Conservation (phyloP, 2,329 filamentous ascomycete genomes). For the Paramyrothecium sp. region DNA sequence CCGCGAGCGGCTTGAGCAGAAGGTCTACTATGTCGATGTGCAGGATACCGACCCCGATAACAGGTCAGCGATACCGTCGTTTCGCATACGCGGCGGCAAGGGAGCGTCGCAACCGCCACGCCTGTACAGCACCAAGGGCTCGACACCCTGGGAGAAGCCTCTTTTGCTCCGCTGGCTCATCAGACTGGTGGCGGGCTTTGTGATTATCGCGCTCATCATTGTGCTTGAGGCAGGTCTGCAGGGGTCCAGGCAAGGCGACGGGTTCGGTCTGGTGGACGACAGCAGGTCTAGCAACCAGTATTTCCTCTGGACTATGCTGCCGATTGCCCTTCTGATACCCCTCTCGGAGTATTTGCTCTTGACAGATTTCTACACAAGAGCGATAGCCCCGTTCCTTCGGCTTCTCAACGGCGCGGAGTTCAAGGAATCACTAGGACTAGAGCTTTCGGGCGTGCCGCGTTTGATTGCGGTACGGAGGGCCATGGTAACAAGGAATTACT, state of each 20-base stretch:
- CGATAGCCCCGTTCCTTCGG: constrained; percentile 29
- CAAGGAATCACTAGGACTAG: constrained; percentile 25
- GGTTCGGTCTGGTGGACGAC: constrained; percentile 25
- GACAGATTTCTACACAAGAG: constrained; percentile 28
- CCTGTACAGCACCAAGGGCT: constrained; percentile 12
- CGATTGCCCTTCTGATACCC: constrained; percentile 24
- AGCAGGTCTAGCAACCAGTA: constrained; percentile 21
- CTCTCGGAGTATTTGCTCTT: constrained; percentile 27
- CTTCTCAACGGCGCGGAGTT: constrained; percentile 24
- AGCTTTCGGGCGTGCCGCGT: constrained; percentile 28
- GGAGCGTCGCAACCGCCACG: constrained; percentile 5
- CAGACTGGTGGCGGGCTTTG: constrained; percentile 21
- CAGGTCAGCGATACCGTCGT: constrained; percentile 10
- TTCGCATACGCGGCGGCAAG: constrained; percentile 23
- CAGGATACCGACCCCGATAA: constrained; percentile 25
- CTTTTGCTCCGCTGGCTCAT: constrained; percentile 23
- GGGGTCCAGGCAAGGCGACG: constrained; percentile 23
- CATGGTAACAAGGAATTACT: constrained; percentile 20
- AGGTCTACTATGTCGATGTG: constrained; percentile 29
- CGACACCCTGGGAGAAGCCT: constrained; percentile 26
- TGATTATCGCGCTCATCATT: constrained; percentile 27
- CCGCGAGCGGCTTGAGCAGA: constrained; percentile 20
- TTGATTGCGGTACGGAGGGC: constrained; percentile 24
- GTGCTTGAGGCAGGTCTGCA: constrained; percentile 31
- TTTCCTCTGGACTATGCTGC: constrained; percentile 32